Evolutionary conservation across 352 stramenopile species (phyloP).

Genomic region (Bremia lactucae): DNA sequence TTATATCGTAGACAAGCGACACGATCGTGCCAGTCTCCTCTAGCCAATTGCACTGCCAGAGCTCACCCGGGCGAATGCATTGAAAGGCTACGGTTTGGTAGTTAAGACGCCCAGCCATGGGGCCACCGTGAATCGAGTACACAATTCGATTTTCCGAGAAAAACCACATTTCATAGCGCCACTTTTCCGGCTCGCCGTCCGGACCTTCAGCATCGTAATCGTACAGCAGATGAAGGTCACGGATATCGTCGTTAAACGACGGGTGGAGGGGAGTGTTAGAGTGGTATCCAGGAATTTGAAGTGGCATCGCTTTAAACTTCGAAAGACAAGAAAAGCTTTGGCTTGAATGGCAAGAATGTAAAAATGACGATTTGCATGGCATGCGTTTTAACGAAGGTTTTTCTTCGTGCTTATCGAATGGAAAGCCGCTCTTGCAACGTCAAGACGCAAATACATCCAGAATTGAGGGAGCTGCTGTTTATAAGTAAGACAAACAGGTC

Average conservation of each 20-base stretch:
- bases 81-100: slow-evolving; percentile 49
- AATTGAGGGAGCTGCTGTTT: no score
- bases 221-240: slow-evolving; percentile 41
- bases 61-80: slow-evolving; percentile 40
- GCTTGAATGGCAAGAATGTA: no score
- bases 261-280: slow-evolving; percentile 42
- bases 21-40: slow-evolving; percentile 48
- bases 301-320: no score
- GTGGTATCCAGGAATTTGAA: slow-evolving; percentile 40
- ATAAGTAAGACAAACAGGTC: no score
- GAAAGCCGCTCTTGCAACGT: no score
- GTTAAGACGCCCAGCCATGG: slow-evolving; percentile 43
- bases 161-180: slow-evolving; percentile 57
- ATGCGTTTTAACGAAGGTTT: no score
- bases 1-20: slow-evolving; percentile 42
- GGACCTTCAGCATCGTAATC: slow-evolving; percentile 35
- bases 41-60: slow-evolving; percentile 56
- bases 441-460: no score
- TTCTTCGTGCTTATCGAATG: no score
- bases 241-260: slow-evolving; percentile 47
- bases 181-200: slow-evolving; percentile 38
- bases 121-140: slow-evolving; percentile 46
- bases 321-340: no score
- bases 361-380: no score
- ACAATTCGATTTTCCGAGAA: slow-evolving; percentile 44